These are phyloP conservation scores for Cicer judaicum DNA, from an alignment of 306 rosid species.

Conservation along the genomic window DNA sequence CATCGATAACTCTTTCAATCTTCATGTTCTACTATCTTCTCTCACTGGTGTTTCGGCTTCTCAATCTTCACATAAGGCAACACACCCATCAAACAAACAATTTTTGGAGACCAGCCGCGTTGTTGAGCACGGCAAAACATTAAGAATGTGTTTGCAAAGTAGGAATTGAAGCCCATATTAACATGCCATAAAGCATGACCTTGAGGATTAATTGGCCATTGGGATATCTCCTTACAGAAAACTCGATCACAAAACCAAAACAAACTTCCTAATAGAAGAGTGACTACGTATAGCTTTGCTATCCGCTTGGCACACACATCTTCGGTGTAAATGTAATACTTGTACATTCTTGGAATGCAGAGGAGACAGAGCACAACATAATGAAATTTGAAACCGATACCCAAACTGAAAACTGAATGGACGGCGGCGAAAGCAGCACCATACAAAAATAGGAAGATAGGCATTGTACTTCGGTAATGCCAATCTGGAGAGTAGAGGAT, in stretches of 20 bases:
- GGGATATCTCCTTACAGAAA: conserved; percentile 71
- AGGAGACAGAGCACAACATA: conserved; percentile 69
- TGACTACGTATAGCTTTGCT: conserved; percentile 62
- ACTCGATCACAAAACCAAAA: conserved; percentile 68
- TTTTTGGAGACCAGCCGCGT: conserved; percentile 70
- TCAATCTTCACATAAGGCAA: conserved; percentile 81
- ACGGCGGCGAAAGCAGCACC: conserved; percentile 64
- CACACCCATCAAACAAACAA: conserved; percentile 63
- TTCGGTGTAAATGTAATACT: conserved; percentile 74
- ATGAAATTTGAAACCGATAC: conserved; percentile 75
- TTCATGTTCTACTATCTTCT: conserved; percentile 40
- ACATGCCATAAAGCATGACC: conserved; percentile 92
- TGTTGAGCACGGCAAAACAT: conserved; percentile 95
- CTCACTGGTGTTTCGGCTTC: conserved; percentile 72
- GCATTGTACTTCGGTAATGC: conserved; percentile 91
- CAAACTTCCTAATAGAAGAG: conserved; percentile 67
- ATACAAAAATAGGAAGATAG: conserved; percentile 78
- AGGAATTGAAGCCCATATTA: conserved; percentile 76
- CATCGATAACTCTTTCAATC: conserved; percentile 28
- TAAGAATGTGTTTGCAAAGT: conserved; percentile 83
- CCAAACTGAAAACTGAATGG: conserved; percentile 65
- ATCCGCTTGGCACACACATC: conserved; percentile 63
- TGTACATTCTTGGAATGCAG: conserved; percentile 91
- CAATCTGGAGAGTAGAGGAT: conserved; percentile 90
- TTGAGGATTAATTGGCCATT: conserved; percentile 71